phyloP scores from a whole-genome alignment of 305 asterid species.

The Fraxinus greggii region DNA sequence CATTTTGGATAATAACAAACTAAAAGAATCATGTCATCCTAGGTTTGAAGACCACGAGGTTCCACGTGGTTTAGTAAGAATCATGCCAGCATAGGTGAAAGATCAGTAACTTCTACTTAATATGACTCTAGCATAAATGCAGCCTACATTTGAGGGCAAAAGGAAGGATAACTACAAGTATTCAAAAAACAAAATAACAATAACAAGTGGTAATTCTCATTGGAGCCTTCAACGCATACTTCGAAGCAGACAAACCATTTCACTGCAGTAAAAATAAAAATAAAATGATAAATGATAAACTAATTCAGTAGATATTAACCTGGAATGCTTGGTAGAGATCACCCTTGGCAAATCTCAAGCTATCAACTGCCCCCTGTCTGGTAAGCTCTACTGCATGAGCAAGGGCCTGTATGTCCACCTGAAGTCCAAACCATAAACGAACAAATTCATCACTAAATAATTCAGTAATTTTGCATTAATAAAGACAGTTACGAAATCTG shows the following conservation, averaged over 20 bases:
- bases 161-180: neutral
- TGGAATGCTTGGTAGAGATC: slow-evolving; percentile 86
- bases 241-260: slow-evolving; percentile 12
- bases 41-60: neutral
- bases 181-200: neutral
- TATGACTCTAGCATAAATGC: neutral
- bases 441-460: slow-evolving; percentile 14
- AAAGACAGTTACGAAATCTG: slow-evolving; percentile 8
- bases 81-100: neutral
- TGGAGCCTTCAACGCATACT: neutral
- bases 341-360: slow-evolving; percentile 95
- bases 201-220: neutral
- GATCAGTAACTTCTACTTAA: neutral
- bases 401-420: slow-evolving; percentile 98
- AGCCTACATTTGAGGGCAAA: neutral
- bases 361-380: slow-evolving; percentile 93
- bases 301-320: slow-evolving; percentile 43
- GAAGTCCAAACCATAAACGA: slow-evolving; percentile 23
- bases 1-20: neutral
- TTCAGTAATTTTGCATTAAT: neutral
- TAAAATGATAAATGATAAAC: neutral
- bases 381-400: slow-evolving; percentile 98
- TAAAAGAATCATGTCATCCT: neutral
- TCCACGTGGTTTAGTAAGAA: neutral
- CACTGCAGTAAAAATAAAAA: neutral